These are phyloP conservation scores for Parsonsia alboflavescens DNA, from an alignment of 257 asterid species.

Conservation along the genomic window DNA sequence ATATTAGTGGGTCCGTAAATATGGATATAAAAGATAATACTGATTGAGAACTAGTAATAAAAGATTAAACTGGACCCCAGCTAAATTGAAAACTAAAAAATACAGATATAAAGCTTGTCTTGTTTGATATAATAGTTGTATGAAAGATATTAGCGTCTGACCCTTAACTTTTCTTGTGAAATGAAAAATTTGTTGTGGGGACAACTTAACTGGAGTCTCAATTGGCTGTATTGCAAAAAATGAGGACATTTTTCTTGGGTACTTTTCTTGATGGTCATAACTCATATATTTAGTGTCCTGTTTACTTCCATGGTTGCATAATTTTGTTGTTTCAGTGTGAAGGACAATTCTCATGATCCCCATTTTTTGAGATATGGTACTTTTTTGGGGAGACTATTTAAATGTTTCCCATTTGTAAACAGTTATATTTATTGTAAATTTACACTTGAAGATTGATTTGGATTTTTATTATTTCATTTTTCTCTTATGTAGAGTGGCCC, in stretches of 20 bases:
- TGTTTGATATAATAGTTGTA: no score
- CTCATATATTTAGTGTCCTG: neutral
- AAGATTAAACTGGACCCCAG: no score
- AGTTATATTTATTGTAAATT: neutral
- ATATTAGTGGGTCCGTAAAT: no score
- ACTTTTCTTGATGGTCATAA: neutral
- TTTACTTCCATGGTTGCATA: neutral
- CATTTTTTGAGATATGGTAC: neutral
- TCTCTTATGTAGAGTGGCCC: conserved; percentile 68
- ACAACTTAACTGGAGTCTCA: no score
- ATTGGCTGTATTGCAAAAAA: no score
- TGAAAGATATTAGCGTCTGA: no score
- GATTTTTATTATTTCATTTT: neutral
- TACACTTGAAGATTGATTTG: neutral
- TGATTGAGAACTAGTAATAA: no score
- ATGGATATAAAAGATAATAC: no score
- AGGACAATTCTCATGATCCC: neutral
- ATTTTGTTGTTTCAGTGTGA: neutral
- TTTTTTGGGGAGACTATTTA: neutral
- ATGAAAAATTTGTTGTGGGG: no score
- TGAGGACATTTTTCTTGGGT: neutral
- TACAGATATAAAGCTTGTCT: no score
- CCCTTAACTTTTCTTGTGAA: no score
- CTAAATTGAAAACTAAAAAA: no score
- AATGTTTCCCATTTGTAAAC: neutral